Base-by-base conservation (phyloP, 2,329 filamentous ascomycete genomes). In the Apiospora koreana region DNA sequence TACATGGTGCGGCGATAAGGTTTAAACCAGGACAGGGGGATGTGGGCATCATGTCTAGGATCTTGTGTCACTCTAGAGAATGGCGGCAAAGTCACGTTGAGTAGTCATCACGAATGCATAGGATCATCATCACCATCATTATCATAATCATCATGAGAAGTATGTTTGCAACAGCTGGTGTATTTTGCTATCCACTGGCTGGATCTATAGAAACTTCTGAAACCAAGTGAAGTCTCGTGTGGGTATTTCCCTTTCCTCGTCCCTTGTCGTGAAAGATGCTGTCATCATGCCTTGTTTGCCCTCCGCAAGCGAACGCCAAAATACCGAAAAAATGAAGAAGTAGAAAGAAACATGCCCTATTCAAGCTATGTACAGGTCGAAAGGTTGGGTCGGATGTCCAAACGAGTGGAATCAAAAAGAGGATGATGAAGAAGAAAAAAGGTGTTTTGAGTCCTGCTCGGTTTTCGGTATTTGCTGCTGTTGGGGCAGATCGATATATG, bases 201-300 rank as follows among this genome's bases (percentile, higher is more conserved):
- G 28, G 31, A 38, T 62, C 28, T 62, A 62, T 62, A 31, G 54
- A 62, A 38, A 62, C 31, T 28, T 54, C 48, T 28, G 25, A 54
- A 28, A 28, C 25, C 48, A 54, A 54, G 48, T 23, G 28, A 54
- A 54, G 48, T 54, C 31, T 62, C 54, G n/a, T 28, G 14, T 62
- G 54, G 54, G 54, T 62, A 62, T 62, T 62, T 62, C 54, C 54
- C 54, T 62, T 62, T 38, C 31, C 48, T 54, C 31, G 54, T 62
- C 54, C 54, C 31, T 35, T 62, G 21, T 62, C 54, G 54, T 62
- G 54, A 62, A 62, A 62, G 54, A 62, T 62, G 54, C 54, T 38
- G 21, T 62, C 54, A 38, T 62, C 31, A 62, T 54, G 48, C 50
- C 50, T 35, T 58, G 31, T 62, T 21, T 58, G 50, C 50, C 54